Base-by-base conservation (phyloP, 257 asterid species). In the Osmanthus fragrans region DNA sequence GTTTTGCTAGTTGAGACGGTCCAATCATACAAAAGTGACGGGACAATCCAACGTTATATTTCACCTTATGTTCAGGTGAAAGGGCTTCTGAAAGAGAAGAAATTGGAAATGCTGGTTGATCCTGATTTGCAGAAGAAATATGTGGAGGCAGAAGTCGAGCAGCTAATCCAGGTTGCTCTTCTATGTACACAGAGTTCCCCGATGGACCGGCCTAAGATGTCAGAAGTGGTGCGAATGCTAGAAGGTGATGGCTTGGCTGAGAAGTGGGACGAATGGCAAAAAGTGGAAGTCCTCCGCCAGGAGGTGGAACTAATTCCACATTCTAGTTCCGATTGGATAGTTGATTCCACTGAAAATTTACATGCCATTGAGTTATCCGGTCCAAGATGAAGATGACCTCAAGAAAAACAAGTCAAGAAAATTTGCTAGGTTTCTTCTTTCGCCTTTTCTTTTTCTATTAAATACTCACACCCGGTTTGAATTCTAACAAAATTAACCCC, bases 221-320 rank as follows among this genome's bases (percentile, higher is more conserved):
- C 94, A 21, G 92, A 90, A 2, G 92, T 88, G 70, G 89, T 90
- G 81, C 80, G 91, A 36, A 90, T 90, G 94, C 80, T 90, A 0
- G 92, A 90, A 85, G 94, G 94, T 0, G 92, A 90, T 25, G 94
- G 94, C n/a, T 67, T 90, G 85, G 92, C 89, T 0, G 94, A 90
- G 83, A 88, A 72, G 78, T 90, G 94, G 94, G 92, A 87, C 69
- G 90, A 88, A 36, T 88, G 90, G 90, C 92, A 88, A 76, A 88
- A 86, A 81, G 87, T 85, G 37, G 90, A 88, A 51, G 89, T 88
- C 37, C 84, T 80, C 27, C 82, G 89, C 16, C 89, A 80, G 40
- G 91, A 88, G 74, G 85, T 85, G 10, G 91, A 88, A 39, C 88
- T 88, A 18, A 81, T 73, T 30, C 87, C 91, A 0, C 91, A 84